Evolutionary conservation across 371 early-diverging fungal species (phyloP).

Genomic region (Rhizopus stolonifer): DNA sequence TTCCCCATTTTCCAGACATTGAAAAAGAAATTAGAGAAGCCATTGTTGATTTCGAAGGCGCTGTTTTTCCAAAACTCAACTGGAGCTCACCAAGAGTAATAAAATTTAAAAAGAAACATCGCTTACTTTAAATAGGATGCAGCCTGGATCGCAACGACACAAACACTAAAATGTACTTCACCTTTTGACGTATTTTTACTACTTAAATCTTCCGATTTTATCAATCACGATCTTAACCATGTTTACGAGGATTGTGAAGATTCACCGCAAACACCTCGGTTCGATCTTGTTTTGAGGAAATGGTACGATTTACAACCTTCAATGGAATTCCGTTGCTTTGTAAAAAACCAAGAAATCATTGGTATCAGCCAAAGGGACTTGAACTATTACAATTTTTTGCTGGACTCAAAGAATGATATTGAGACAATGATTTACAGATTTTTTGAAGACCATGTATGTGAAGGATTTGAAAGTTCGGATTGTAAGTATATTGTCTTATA

Average conservation of each 20-base stretch:
- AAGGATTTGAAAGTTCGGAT: constrained; percentile 53
- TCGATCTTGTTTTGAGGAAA: constrained; percentile 75
- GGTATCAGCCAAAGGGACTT: constrained; percentile 78
- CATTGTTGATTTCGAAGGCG: constrained; percentile 75
- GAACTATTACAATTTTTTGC: constrained; percentile 77
- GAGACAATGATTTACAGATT: constrained; percentile 60
- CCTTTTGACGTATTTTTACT: constrained; percentile 81
- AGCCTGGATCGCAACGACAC: constrained; percentile 82
- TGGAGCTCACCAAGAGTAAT: constrained; percentile 89
- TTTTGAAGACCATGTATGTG: constrained; percentile 60
- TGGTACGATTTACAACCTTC: constrained; percentile 86
- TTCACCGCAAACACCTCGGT: constrained; percentile 5
- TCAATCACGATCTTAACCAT: constrained; percentile 82
- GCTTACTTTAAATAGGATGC: constrained; percentile 65
- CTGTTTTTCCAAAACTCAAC: constrained; percentile 89
- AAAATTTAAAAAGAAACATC: background rate
- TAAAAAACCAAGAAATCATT: constrained; percentile 59
- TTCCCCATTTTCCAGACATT: constrained; percentile 60
- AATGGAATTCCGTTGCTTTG: constrained; percentile 94
- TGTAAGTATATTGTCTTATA: constrained; percentile 42
- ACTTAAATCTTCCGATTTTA: constrained; percentile 88
- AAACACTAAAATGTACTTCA: constrained; percentile 74
- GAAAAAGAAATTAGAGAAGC: constrained; percentile 62
- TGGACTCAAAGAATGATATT: constrained; percentile 55
- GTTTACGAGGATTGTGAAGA: constrained; percentile 64